phyloP scores from a whole-genome alignment of 148 eudicot genomes.

The Limonium bicolor region DNA sequence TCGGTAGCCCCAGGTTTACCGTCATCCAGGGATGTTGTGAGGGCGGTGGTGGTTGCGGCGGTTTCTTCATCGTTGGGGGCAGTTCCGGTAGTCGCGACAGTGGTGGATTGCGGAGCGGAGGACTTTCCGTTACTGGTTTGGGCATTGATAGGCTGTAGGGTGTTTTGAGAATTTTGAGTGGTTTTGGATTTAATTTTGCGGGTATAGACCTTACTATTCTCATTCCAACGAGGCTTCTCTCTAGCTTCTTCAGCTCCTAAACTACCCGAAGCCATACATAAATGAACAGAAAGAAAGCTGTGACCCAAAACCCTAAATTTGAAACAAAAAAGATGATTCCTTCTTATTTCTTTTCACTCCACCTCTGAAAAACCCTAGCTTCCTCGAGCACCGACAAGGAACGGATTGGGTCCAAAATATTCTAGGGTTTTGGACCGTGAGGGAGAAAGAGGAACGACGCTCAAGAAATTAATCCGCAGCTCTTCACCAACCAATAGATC shows the following conservation, averaged over 20 bases:
- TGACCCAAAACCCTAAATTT: conserved; percentile 7
- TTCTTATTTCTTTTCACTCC: background rate
- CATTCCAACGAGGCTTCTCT: conserved; percentile 21
- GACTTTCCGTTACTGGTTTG: background rate
- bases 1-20: no score
- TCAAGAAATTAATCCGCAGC: background rate
- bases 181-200: conserved; percentile 4
- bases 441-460: no score
- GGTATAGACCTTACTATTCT: conserved; percentile 28
- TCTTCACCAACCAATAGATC: conserved; percentile 1
- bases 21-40: no score
- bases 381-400: background rate
- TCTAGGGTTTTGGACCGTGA: conserved; percentile 35
- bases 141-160: background rate
- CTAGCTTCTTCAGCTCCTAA: conserved; percentile 21
- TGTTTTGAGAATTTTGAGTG: background rate
- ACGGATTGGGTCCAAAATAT: conserved; percentile 1
- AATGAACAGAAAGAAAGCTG: background rate
- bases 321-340: background rate
- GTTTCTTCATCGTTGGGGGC: background rate
- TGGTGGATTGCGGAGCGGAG: background rate
- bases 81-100: background rate
- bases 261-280: conserved; percentile 29
- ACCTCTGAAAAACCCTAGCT: conserved; percentile 19
- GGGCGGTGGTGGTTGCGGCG: background rate